Evolutionary conservation across 345 rosid species (phyloP), one percentile per base, ranked within the genome.

Genomic region (Eucalyptus pumila): DNA sequence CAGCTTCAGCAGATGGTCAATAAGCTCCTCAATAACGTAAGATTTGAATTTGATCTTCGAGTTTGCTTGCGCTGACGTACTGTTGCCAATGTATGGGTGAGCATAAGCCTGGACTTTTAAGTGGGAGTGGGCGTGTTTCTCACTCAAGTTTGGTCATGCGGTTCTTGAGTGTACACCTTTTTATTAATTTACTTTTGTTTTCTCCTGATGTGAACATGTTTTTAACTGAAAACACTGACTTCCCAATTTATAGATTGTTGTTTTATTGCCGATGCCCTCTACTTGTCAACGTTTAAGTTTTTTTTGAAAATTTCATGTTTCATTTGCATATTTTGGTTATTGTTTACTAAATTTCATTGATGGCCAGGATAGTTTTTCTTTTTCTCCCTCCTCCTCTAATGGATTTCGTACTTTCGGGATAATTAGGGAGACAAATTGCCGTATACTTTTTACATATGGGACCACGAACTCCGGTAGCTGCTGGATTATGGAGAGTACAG

Each of bases 1-100:
- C 98, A 96, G 90, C 99, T 96, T 90, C 95, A 94, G 45, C 96
- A 93, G 86, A 96, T 97, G 88, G 99, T 97, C 91, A 97, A 97
- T 86, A 91, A 92, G 89, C 96, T 97, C 91, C 98, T 97, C 80
- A 89, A 91, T 72, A 96, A 95, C 89, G 97, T 97, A 93, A 19
- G 24, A 52, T 72, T 34, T 17, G 45, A 72, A 17, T 27, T n/a
- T 50, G 11, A 32, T 44, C 44, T 13, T 40, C 9, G 11, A 44
- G 32, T 72, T 27, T 51, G 6, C 54, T 86, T 88, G 19, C 62
- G 80, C 52, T 65, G 45, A 49, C 32, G 48, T 11, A 60, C 27
- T 87, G 86, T 45, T 37, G 50, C 49, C 56, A 21, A 81, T 48
- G 54, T 88, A 5, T 23, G 14, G 24, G 44, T 72, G 81, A 72